A percentile compares a stretch with the other conserved stretches of the same genome.
These are phyloP conservation scores for Acacia melanoxylon DNA, from an alignment of 306 rosid species.

Conservation along the genomic window DNA sequence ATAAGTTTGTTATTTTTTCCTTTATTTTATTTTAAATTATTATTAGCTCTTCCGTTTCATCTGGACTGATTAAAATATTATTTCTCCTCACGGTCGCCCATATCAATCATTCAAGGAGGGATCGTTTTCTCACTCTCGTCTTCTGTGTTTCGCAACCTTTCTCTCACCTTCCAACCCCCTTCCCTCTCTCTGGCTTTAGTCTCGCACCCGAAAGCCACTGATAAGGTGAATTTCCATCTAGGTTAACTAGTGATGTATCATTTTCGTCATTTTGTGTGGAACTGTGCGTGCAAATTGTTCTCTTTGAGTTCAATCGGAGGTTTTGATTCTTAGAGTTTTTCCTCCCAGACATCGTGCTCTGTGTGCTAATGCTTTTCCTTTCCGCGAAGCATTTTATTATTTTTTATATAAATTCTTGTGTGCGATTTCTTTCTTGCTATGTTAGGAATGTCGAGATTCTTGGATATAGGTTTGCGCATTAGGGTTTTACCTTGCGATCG, in stretches of 20 bases:
- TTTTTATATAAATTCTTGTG: neutral
- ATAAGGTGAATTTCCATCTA: conserved; percentile 36
- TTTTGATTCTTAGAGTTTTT: neutral
- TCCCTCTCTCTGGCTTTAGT: conserved; percentile 12
- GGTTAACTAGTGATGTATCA: neutral
- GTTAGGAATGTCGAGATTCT: conserved; percentile 31
- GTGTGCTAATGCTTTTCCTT: conserved; percentile 11
- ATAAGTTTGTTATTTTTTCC: neutral
- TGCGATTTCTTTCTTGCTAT: conserved; percentile 16
- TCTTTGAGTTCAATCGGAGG: neutral
- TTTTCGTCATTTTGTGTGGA: neutral
- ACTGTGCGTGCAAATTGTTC: conserved; percentile 18
- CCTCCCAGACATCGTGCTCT: neutral
- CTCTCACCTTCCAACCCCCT: conserved; percentile 10
- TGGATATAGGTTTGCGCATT: conserved; percentile 4
- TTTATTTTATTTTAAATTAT: neutral
- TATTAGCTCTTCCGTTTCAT: neutral
- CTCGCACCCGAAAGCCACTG: conserved; percentile 8
- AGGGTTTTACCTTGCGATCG: conserved; percentile 33
- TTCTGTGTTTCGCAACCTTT: neutral
- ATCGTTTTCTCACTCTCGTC: conserved; percentile 25
- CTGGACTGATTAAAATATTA: neutral
- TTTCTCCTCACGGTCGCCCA: conserved; percentile 28
- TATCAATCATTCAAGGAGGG: conserved; percentile 43
- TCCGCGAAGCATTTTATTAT: neutral